These are phyloP conservation scores for Neurospora tetrasperma DNA, from an alignment of 495 filamentous ascomycete genomes.

Conservation along the genomic window DNA sequence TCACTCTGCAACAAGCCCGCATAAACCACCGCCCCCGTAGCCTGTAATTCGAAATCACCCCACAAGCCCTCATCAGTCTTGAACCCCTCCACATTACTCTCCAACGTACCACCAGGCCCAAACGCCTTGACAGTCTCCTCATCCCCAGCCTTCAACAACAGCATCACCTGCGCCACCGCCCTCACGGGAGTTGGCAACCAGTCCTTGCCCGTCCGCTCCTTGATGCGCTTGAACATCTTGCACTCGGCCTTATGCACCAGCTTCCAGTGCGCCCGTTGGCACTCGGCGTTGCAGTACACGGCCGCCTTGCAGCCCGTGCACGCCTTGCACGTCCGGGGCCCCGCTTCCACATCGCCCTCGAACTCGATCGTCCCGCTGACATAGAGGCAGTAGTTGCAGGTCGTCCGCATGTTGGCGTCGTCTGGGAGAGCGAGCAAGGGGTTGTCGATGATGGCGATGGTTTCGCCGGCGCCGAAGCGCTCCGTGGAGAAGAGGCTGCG, in stretches of 20 bases:
- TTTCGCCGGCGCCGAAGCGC: slow-evolving; percentile 27
- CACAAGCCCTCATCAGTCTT: slow-evolving; percentile 13
- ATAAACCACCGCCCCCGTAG: slow-evolving; percentile 32
- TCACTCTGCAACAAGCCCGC: slow-evolving; percentile 18
- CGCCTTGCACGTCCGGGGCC: slow-evolving; percentile 21
- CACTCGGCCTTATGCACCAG: slow-evolving; percentile 43
- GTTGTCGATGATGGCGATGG: slow-evolving; percentile 28
- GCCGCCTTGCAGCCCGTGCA: slow-evolving; percentile 42
- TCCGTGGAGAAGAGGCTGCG: slow-evolving; percentile 28
- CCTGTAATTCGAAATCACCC: slow-evolving; percentile 37
- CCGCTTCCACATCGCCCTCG: slow-evolving; percentile 3
- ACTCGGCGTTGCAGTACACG: slow-evolving; percentile 42
- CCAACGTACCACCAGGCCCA: slow-evolving; percentile 17
- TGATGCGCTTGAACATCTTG: slow-evolving; percentile 27
- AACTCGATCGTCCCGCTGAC: neutral
- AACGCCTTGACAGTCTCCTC: slow-evolving; percentile 13
- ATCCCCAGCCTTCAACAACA: slow-evolving; percentile 15
- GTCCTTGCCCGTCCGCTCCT: slow-evolving; percentile 11
- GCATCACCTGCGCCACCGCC: slow-evolving; percentile 34
- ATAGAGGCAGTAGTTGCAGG: slow-evolving; percentile 35
- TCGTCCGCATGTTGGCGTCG: slow-evolving; percentile 20
- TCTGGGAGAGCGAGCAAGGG: slow-evolving; percentile 37
- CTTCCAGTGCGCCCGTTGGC: slow-evolving; percentile 49
- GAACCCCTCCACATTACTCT: slow-evolving; percentile 29
- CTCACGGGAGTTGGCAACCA: slow-evolving; percentile 39